Evolutionary conservation across 495 filamentous ascomycete species (phyloP), one percentile per base, ranked within the genome.

Genomic region (Daldinia concentrica): DNA sequence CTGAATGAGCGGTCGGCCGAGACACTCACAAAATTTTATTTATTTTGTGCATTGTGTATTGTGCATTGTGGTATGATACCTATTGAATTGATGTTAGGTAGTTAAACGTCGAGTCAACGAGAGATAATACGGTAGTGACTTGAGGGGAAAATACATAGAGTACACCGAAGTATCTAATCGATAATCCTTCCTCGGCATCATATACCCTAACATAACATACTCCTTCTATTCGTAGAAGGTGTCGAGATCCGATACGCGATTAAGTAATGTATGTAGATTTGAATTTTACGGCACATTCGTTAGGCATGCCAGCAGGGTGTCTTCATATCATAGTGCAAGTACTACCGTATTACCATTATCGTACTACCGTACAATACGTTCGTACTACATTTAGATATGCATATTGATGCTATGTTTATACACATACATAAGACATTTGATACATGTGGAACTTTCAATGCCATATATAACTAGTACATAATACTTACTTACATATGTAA

Each of bases 161-260:
- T 58, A 8, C 2, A 37, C 30, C 12, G 17, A 58, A 39, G n/a
- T 27, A 37, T 14, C 19, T 37, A 58, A 39, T 58, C 55, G 55
- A 58, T 58, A 58, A 34, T 37, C 32, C 19, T 58, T 58, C 55
- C 32, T 26, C 22, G 34, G 30, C 17, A 39, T 19, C 32, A 32
- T 30, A 45, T 45, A 45, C 7, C 32, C 30, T 32, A 32, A 32
- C 30, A 34, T 34, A 9, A 34, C 32, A 22, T 45, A 29, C 32
- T 58, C 32, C 55, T 58, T 58, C 55, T 58, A 8, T 58, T 58
- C 29, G 29, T 41, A 58, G 55, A 58, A 58, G 55, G 55, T 58
- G 12, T 19, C 15, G 17, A 58, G 30, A 58, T 15, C 55, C 22
- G 55, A 58, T 22, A 58, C 34, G 24, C 19, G 34, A 17, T 54